These are phyloP conservation scores for Gossypium trilobum DNA, from an alignment of 441 rosid species.

Conservation along the genomic window DNA sequence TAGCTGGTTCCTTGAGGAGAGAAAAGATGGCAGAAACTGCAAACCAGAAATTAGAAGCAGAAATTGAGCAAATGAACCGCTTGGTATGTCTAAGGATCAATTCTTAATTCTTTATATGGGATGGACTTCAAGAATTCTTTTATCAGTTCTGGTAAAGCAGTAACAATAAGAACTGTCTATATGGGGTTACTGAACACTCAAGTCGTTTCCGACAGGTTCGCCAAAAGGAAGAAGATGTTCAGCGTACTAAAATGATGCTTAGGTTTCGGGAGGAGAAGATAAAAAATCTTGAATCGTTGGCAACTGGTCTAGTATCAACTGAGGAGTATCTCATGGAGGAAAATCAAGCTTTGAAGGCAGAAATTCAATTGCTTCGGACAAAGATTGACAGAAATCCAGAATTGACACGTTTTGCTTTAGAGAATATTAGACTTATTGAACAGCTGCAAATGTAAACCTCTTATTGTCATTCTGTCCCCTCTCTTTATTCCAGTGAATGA, in stretches of 20 bases:
- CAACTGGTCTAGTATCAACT: constrained; percentile 38
- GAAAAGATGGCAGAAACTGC: constrained; percentile 54
- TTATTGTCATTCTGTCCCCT: constrained; percentile 11
- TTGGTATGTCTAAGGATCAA: constrained; percentile 35
- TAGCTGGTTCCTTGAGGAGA: constrained; percentile 56
- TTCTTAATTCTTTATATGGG: constrained; percentile 12
- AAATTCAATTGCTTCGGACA: constrained; percentile 51
- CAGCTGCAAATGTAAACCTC: constrained; percentile 54
- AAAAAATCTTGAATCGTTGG: constrained; percentile 44
- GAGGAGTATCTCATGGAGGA: constrained; percentile 54
- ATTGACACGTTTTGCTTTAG: constrained; percentile 44
- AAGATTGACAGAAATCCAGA: constrained; percentile 54
- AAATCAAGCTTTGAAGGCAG: constrained; percentile 54
- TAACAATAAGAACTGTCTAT: background rate
- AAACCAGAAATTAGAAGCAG: constrained; percentile 43
- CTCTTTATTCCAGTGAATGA: constrained; percentile 11
- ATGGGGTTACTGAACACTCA: constrained; percentile 20
- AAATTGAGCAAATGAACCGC: constrained; percentile 45
- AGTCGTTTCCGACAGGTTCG: constrained; percentile 40
- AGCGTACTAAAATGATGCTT: constrained; percentile 39
- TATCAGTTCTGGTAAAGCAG: constrained; percentile 2
- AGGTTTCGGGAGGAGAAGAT: constrained; percentile 57
- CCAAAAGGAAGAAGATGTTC: constrained; percentile 58
- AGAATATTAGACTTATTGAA: constrained; percentile 57
- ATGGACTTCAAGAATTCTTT: constrained; percentile 4